These are phyloP conservation scores for Aspergillus chevalieri DNA, from an alignment of 2,329 filamentous ascomycete species.

Conservation along the genomic window DNA sequence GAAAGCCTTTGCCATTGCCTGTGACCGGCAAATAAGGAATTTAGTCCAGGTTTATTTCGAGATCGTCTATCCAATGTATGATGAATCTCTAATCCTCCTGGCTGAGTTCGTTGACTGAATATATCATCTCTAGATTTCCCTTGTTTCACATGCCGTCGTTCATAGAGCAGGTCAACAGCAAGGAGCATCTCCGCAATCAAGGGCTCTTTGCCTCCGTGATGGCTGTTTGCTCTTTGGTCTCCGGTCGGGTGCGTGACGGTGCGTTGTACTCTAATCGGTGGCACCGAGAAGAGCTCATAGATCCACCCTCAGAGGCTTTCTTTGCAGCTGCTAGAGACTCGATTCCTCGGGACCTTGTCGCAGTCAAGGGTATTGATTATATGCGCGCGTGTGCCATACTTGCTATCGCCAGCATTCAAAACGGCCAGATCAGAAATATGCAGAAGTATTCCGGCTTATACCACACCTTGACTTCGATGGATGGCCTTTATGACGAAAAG, in stretches of 20 bases:
- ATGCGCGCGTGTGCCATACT: constrained; percentile 46
- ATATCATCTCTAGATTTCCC: constrained; percentile 32
- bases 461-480: constrained; percentile 44
- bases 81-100: background rate
- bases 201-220: constrained; percentile 47
- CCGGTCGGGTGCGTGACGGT: constrained; percentile 46
- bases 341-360: constrained; percentile 32
- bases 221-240: constrained; percentile 47
- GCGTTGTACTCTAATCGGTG: constrained; percentile 37
- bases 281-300: constrained; percentile 23
- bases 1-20: constrained; percentile 38
- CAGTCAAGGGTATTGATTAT: constrained; percentile 26
- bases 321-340: constrained; percentile 39
- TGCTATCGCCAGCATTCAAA: constrained; percentile 48
- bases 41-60: constrained; percentile 48
- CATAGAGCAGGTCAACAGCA: constrained; percentile 32
- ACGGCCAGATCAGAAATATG: constrained; percentile 45
- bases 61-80: constrained; percentile 47
- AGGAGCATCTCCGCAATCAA: constrained; percentile 40
- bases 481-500: constrained; percentile 49
- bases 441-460: constrained; percentile 50
- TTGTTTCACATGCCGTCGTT: constrained; percentile 47
- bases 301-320: constrained; percentile 39
- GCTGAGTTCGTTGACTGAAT: background rate
- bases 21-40: constrained; percentile 34